phyloP scores from a whole-genome alignment of 768 basidiomycete genomes.

The Megacollybia marginata region DNA sequence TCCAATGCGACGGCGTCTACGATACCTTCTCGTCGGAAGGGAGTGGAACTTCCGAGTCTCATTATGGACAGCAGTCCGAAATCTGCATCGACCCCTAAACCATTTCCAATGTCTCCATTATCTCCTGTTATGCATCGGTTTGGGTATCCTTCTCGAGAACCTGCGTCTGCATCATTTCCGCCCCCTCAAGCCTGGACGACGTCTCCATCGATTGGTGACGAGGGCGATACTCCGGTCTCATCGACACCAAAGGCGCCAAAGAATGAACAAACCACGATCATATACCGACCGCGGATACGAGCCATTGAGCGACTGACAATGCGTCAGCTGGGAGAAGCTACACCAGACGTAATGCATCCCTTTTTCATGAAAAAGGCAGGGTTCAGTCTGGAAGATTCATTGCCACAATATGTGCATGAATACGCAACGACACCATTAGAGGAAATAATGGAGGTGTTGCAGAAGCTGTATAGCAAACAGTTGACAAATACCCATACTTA shows the following conservation, averaged over 20 bases:
- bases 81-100: constrained; percentile 22
- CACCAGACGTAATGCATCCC: constrained; percentile 81
- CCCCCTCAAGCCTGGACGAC: neutral
- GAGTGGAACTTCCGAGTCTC: constrained; percentile 23
- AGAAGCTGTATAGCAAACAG: constrained; percentile 74
- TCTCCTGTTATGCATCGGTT: neutral
- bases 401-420: constrained; percentile 85
- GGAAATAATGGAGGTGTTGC: constrained; percentile 73
- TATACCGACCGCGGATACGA: constrained; percentile 51
- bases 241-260: neutral
- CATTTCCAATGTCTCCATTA: neutral
- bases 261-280: constrained; percentile 23
- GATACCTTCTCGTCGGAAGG: constrained; percentile 28
- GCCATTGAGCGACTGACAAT: constrained; percentile 76
- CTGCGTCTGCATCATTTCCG: neutral
- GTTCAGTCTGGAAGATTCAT: constrained; percentile 73
- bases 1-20: constrained; percentile 32
- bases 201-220: neutral
- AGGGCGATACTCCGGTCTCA: neutral
- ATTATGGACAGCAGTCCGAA: constrained; percentile 20
- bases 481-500: constrained; percentile 24
- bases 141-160: neutral
- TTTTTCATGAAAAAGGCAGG: constrained; percentile 83
- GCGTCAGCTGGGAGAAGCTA: constrained; percentile 84
- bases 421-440: constrained; percentile 80